phyloP scores from a whole-genome alignment of 1,284 basidiomycete species.

The Tilletia indica region DNA sequence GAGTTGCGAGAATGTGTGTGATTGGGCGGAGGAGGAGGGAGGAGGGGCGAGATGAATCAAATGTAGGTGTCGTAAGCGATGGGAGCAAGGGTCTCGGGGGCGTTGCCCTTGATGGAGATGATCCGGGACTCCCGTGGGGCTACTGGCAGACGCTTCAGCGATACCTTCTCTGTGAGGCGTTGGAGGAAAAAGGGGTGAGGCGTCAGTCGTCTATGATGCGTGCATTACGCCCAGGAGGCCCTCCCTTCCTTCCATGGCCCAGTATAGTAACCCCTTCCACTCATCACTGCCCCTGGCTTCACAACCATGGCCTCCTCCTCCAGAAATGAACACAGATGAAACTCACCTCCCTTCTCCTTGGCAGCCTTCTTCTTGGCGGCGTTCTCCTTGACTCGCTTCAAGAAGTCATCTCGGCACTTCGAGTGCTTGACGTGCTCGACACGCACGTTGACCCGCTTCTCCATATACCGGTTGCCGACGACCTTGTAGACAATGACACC shows the following conservation, averaged over 20 bases:
- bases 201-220: background rate
- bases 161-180: conserved; percentile 67
- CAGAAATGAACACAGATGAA: background rate
- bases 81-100: conserved; percentile 88
- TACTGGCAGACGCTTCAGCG: conserved; percentile 81
- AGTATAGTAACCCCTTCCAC: no score
- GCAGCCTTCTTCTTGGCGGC: conserved; percentile 80
- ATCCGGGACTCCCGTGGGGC: conserved; percentile 78
- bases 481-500: conserved; percentile 98
- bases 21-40: no score
- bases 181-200: background rate
- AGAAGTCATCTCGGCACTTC: conserved; percentile 97
- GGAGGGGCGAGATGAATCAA: conserved; percentile 33
- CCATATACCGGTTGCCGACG: conserved; percentile 97
- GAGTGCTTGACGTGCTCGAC: conserved; percentile 98
- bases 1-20: background rate
- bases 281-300: no score
- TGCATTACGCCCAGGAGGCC: no score
- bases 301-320: background rate
- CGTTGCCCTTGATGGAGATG: conserved; percentile 73
- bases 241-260: no score
- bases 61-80: conserved; percentile 66
- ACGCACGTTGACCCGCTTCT: conserved; percentile 99
- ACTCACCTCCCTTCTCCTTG: conserved; percentile 58
- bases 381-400: conserved; percentile 93